Evolutionary conservation across 108 stramenopile species (phyloP), one percentile per base, ranked within the genome.

Genomic region (Chaetoceros tenuissimus): DNA sequence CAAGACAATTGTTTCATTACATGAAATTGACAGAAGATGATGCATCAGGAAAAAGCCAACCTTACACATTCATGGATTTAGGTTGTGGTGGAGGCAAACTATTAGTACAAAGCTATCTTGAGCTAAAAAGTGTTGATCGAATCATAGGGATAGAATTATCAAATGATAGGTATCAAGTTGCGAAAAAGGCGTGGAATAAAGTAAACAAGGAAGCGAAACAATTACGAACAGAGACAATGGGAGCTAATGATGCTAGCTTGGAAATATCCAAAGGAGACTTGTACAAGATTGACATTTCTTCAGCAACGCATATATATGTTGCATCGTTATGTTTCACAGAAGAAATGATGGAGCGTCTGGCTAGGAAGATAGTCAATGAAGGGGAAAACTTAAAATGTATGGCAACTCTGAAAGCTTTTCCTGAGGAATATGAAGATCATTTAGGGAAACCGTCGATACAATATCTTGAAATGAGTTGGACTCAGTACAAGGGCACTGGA

Each of bases 381-480:
- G 61, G 50, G 21, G 26, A 25, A 3, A 47, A 58, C 24, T 48
- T 84, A 13, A 54, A 80, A 62, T 75, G 77, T 31, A 51, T 84
- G 48, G 82, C 82, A 18, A 73, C 82, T 3, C 61, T 84, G 44
- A 61, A 62, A 68, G 24, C 52, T 30, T 57, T 78, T 31, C 76
- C 75, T 24, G 31, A 50, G 51, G 40, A 64, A 30, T 43, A 29
- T 60, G 57, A 20, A 30, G 17, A 24, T 46, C n/a, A n/a, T n/a
- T 72, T 63, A 51, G 71, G 34, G 55, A 60, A 65, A 26, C 75
- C 79, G 0, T 64, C 28, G 47, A 60, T 69, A 45, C 63, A 69
- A 45, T 80, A 60, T 31, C 51, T 84, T 44, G 74, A 84, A 68
- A 80, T 84, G 82, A 64, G 69, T 0, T 84, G 82, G 82, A 78